Conservation (phyloP, 495 filamentous ascomycete genomes). For the Penicillium herquei region DNA sequence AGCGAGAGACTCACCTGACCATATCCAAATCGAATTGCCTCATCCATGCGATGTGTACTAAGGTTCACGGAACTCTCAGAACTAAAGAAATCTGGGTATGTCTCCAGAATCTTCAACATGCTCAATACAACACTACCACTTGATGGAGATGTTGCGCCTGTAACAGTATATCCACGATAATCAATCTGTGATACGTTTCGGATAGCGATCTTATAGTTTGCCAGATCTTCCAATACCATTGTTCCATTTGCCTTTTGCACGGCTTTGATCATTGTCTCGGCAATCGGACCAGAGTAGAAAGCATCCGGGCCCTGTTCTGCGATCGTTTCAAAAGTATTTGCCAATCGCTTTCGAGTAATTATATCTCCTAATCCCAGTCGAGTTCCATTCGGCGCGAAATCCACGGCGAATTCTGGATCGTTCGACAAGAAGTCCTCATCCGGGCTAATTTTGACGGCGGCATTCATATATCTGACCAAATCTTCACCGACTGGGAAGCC, state of each 20-base stretch:
- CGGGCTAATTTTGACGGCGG: conserved; percentile 25
- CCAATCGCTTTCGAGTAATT: conserved; percentile 76
- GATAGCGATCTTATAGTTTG: conserved; percentile 62
- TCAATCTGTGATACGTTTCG: conserved; percentile 61
- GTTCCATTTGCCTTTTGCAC: conserved; percentile 67
- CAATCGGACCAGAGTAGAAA: conserved; percentile 74
- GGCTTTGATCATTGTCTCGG: conserved; percentile 68
- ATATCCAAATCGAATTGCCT: conserved; percentile 86
- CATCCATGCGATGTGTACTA: conserved; percentile 77
- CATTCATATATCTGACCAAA: conserved; percentile 65
- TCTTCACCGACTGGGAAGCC: conserved; percentile 74
- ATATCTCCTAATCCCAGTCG: conserved; percentile 67
- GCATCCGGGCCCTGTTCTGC: conserved; percentile 64
- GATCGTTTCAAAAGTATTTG: conserved; percentile 73
- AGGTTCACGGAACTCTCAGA: conserved; percentile 50
- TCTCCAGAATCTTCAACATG: conserved; percentile 74
- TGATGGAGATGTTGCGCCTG: conserved; percentile 66
- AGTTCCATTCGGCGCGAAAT: conserved; percentile 83
- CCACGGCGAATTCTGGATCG: conserved; percentile 75
- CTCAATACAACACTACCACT: conserved; percentile 70
- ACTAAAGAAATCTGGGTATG: conserved; percentile 60
- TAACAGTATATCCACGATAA: conserved; percentile 70
- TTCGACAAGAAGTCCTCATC: conserved; percentile 61
- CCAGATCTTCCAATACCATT: conserved; percentile 78
- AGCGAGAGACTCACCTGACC: conserved; percentile 48